Evolutionary conservation across 441 rosid species (phyloP).

Genomic region (Jatropha multifida): DNA sequence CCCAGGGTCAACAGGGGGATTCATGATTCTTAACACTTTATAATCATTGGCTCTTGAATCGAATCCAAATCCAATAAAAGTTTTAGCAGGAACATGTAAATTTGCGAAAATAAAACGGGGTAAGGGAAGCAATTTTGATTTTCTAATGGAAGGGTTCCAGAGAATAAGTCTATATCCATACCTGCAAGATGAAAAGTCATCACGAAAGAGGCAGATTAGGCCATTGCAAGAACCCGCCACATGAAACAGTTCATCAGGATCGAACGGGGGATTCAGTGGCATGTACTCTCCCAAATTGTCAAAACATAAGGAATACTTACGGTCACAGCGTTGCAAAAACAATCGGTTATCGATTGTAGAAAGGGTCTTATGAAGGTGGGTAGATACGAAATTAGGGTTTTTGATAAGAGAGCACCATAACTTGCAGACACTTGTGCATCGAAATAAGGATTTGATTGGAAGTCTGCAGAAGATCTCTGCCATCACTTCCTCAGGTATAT

Average conservation of each 20-base stretch:
- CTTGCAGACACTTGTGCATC: conserved; percentile 10
- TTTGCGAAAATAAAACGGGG: background rate
- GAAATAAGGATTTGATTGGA: background rate
- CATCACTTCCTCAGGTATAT: background rate
- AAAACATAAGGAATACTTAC: no score
- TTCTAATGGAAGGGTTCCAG: conserved; percentile 15
- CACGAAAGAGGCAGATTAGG: conserved; percentile 4
- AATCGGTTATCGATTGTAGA: no score
- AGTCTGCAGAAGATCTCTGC: background rate
- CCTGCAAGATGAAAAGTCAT: background rate
- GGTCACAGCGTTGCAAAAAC: no score
- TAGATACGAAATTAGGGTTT: background rate
- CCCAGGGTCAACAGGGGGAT: no score
- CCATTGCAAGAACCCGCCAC: conserved; percentile 12
- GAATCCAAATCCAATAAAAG: conserved; percentile 23
- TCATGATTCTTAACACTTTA: background rate
- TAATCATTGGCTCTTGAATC: conserved; percentile 23
- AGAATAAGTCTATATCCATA: background rate
- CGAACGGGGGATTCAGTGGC: no score
- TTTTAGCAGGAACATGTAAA: no score
- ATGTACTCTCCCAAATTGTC: no score
- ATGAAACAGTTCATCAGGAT: background rate
- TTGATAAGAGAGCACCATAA: conserved; percentile 5
- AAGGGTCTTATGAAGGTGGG: background rate
- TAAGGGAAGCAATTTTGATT: background rate